phyloP scores from a whole-genome alignment of 345 rosid genomes.

The Carallia pectinifolia region DNA sequence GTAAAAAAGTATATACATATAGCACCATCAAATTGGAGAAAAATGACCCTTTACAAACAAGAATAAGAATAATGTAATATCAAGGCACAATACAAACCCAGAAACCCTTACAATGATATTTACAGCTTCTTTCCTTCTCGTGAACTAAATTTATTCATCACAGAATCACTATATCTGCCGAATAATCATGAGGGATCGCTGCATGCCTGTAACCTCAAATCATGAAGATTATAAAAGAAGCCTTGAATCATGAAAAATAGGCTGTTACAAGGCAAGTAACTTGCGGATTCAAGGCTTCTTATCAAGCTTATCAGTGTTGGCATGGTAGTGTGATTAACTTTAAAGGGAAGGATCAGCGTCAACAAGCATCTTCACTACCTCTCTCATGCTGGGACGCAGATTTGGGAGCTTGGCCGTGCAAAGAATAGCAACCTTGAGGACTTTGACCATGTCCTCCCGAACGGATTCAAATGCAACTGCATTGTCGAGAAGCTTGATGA shows the following conservation, averaged over 20 bases:
- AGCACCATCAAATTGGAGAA: too few relatives aligned
- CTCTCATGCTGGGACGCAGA: slow-evolving; percentile 76
- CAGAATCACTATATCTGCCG: too few relatives aligned
- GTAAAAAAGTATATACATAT: too few relatives aligned
- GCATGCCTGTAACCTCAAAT: slow-evolving; percentile 2
- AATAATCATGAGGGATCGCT: too few relatives aligned
- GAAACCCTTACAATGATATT: too few relatives aligned
- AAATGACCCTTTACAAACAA: too few relatives aligned
- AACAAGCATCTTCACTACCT: slow-evolving; percentile 69
- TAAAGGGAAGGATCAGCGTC: slow-evolving; percentile 57
- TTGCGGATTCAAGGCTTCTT: slow-evolving; percentile 13
- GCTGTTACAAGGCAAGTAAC: not conserved
- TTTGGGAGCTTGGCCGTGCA: slow-evolving; percentile 83
- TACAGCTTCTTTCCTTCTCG: too few relatives aligned
- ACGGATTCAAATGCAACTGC: slow-evolving; percentile 35
- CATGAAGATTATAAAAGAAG: not conserved
- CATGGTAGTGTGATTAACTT: slow-evolving; percentile 28
- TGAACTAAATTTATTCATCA: too few relatives aligned
- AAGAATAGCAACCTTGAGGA: slow-evolving; percentile 61
- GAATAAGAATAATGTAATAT: too few relatives aligned
- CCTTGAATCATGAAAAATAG: slow-evolving; percentile 2
- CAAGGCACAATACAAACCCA: too few relatives aligned
- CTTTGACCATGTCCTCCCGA: slow-evolving; percentile 61
- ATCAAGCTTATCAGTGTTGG: slow-evolving; percentile 5
- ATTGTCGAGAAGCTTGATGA: slow-evolving; percentile 51